phyloP scores from a whole-genome alignment of 2,329 filamentous ascomycete genomes.

The Fonsecaea pedrosoi region DNA sequence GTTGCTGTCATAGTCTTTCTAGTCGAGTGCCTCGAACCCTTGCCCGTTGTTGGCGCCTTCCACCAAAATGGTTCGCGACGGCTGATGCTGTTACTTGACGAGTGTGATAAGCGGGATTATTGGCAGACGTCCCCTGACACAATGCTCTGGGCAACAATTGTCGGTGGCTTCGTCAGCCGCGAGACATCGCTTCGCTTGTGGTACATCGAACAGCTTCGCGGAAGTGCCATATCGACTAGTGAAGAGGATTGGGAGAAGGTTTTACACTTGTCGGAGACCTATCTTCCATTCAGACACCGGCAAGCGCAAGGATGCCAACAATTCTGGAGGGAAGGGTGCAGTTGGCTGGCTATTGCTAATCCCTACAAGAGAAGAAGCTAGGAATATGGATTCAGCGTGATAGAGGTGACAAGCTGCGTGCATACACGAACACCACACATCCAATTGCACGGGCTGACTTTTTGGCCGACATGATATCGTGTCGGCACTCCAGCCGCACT shows the following conservation, averaged over 20 bases:
- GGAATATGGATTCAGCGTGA: background rate
- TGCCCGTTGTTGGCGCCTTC: slow-evolving; percentile 12
- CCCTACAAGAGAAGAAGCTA: background rate
- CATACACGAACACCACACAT: background rate
- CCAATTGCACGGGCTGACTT: background rate
- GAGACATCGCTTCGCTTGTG: slow-evolving; percentile 15
- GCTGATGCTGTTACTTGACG: slow-evolving; percentile 38
- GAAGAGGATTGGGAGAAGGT: slow-evolving; percentile 15
- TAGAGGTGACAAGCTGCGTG: background rate
- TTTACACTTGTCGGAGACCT: slow-evolving; percentile 5
- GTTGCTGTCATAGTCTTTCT: slow-evolving; percentile 23
- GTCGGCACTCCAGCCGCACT: background rate
- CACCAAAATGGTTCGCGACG: slow-evolving; percentile 16
- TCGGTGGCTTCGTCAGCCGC: slow-evolving; percentile 48
- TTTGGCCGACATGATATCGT: background rate
- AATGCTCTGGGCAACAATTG: slow-evolving; percentile 46
- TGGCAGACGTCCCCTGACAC: slow-evolving; percentile 42
- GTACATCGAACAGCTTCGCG: slow-evolving; percentile 23
- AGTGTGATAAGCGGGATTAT: slow-evolving; percentile 35
- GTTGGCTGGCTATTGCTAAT: slow-evolving; percentile 8
- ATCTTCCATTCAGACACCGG: slow-evolving; percentile 21
- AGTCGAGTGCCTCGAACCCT: slow-evolving; percentile 28
- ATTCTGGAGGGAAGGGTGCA: slow-evolving; percentile 22
- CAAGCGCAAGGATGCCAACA: slow-evolving; percentile 18
- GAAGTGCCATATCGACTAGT: background rate